Evolutionary conservation across 2,329 filamentous ascomycete genomes (phyloP).

Genomic region (Myriosclerotinia curreyana): DNA sequence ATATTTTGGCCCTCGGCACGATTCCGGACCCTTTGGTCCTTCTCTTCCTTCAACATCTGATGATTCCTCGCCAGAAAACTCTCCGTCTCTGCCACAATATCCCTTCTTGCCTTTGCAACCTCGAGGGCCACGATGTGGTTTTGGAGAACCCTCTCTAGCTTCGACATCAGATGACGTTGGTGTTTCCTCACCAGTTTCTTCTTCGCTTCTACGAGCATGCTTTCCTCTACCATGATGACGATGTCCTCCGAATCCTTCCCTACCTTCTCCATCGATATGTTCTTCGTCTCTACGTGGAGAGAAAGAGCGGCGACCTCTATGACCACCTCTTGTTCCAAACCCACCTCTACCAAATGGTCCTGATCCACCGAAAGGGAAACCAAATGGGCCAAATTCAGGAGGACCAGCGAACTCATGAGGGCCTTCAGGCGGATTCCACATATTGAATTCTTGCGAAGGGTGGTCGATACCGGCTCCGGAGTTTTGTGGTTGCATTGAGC

Average conservation of each 20-base stretch:
- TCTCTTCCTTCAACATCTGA: constrained; percentile 24
- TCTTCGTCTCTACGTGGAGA: constrained; percentile 31
- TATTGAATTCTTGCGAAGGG: constrained; percentile 24
- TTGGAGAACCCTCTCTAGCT: constrained; percentile 13
- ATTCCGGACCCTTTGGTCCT: constrained; percentile 6
- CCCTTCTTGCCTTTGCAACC: constrained; percentile 4
- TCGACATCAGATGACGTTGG: constrained; percentile 18
- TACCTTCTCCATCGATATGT: constrained; percentile 20
- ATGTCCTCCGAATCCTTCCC: constrained; percentile 38
- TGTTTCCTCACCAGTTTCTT: constrained; percentile 20
- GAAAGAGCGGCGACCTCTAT: constrained; percentile 28
- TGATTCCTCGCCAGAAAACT: constrained; percentile 7
- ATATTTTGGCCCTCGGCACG: constrained; percentile 22
- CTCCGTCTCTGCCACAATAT: neutral
- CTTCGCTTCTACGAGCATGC: constrained; percentile 14
- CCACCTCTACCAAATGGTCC: constrained; percentile 20
- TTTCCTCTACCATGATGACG: constrained; percentile 36
- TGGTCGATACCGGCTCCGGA: constrained; percentile 37
- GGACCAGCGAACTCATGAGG: constrained; percentile 7
- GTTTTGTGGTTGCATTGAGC: constrained; percentile 31
- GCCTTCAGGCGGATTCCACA: constrained; percentile 20
- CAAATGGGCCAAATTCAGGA: constrained; percentile 3
- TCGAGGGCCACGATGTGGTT: constrained; percentile 5
- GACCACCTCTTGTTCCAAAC: constrained; percentile 26
- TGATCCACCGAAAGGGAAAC: constrained; percentile 20